Percentiles rank a stretch among this genome's conserved stretches.
Conservation (phyloP, 2,329 filamentous ascomycete species). For the Diaporthe ilicicola region DNA sequence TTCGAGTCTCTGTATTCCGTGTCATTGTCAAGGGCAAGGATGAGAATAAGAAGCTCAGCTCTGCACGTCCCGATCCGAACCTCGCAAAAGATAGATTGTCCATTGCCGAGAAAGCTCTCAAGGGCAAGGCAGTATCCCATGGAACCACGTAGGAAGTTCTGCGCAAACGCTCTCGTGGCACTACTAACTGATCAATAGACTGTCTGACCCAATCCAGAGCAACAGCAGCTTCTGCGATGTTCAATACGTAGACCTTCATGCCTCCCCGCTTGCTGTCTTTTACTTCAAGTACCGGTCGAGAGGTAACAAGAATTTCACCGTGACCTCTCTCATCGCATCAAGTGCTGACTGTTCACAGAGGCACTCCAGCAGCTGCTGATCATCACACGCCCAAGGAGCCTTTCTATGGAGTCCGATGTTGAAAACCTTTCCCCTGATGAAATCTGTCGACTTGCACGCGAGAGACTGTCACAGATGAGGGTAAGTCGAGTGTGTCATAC, state of each 20-base stretch:
- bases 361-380: conserved; percentile 44
- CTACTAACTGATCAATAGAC: background rate
- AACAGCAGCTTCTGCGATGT: background rate
- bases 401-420: conserved; percentile 34
- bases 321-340: background rate
- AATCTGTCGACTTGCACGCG: conserved; percentile 41
- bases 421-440: conserved; percentile 38
- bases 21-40: too few species aligned
- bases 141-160: conserved; percentile 40
- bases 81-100: background rate
- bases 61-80: background rate
- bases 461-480: conserved; percentile 41
- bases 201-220: background rate
- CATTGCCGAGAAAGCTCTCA: conserved; percentile 45
- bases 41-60: too few species aligned
- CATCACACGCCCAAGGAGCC: conserved; percentile 38
- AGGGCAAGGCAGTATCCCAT: conserved; percentile 45
- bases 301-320: conserved; percentile 28
- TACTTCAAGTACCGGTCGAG: conserved; percentile 45
- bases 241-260: conserved; percentile 22
- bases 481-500: conserved; percentile 24
- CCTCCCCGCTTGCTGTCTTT: conserved; percentile 40
- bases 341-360: conserved; percentile 34
- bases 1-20: background rate
- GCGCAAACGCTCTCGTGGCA: background rate